phyloP scores from a whole-genome alignment of 2,329 filamentous ascomycete genomes.

The Keithomyces neogunnii region DNA sequence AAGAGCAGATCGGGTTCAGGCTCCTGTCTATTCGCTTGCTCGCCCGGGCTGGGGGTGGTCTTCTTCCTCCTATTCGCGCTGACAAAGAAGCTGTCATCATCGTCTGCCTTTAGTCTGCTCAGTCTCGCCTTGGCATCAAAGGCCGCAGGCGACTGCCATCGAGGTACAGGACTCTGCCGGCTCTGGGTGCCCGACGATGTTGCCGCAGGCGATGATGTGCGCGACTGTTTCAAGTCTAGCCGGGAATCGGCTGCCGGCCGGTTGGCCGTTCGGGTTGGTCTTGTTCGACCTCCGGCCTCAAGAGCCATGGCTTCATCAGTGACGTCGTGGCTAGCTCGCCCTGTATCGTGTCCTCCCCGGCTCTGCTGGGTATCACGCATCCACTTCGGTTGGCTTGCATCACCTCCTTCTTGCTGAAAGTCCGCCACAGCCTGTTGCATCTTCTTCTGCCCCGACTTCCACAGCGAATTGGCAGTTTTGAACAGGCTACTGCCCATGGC shows the following conservation, averaged over 20 bases:
- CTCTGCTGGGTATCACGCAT: conserved; percentile 67
- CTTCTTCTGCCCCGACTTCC: conserved; percentile 91
- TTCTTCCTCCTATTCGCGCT: conserved; percentile 78
- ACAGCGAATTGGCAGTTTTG: conserved; percentile 89
- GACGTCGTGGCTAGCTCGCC: conserved; percentile 24
- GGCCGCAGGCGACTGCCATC: conserved; percentile 43
- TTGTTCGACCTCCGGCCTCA: conserved; percentile 55
- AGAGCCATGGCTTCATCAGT: conserved; percentile 76
- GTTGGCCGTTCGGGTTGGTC: conserved; percentile 21
- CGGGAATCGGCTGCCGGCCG: conserved; percentile 18
- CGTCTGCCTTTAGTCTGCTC: conserved; percentile 61
- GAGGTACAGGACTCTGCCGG: conserved; percentile 39
- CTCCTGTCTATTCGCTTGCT: conserved; percentile 24
- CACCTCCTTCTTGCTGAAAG: conserved; percentile 56
- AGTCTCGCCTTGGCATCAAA: conserved; percentile 44
- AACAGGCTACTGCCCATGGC: conserved; percentile 77
- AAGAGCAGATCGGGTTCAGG: conserved; percentile 59
- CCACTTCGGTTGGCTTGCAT: conserved; percentile 84
- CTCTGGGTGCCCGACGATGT: conserved; percentile 35
- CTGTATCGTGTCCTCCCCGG: conserved; percentile 22
- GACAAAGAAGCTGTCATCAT: conserved; percentile 65
- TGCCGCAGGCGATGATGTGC: conserved; percentile 40
- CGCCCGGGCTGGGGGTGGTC: conserved; percentile 38
- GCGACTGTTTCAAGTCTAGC: conserved; percentile 24
- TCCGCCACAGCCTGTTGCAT: conserved; percentile 89